Evolutionary conservation across 176 grass and related monocot genomes (phyloP), one percentile per base, ranked within the genome.

Genomic region (Leersia perrieri): DNA sequence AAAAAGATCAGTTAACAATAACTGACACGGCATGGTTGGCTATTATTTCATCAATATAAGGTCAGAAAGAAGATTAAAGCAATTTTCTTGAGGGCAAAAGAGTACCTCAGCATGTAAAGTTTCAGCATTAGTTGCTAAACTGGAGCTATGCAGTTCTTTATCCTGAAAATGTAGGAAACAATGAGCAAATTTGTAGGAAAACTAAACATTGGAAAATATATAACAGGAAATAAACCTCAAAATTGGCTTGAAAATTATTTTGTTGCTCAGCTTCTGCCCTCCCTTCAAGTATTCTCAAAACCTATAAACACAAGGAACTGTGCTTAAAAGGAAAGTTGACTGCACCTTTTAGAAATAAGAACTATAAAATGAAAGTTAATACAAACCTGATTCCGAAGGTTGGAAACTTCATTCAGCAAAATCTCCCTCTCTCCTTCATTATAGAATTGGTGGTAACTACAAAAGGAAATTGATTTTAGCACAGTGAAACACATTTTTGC

Each of bases 341-440:
- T 47, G 81, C 11, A 81, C 51, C 28, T 53, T 61, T 12, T 82
- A 66, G 28, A 84, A 79, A 63, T 67, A 72, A 66, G 28, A 84
- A 79, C 70, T 67, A 72, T 20, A 72, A 77, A 72, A 45, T 61
- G 39, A 67, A 72, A 55, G 38, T 61, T 34, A 28, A 62, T 18
- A 75, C 20, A 74, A 11, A 95, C 96, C 86, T 99, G 89, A 70
- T 95, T 90, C 66, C 92, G 86, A 78, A 95, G 82, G 22, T 91
- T 83, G 61, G 87, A 88, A 62, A 99, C 69, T 92, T 99, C 92
- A 77, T 87, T 91, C 77, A 87, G 75, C 51, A 99, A 11, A 93
- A 91, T 42, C 57, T 95, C 88, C 72, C 90, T 90, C 82, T 95
- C 96, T 44, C 96, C 92, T 87, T 92, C 95, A 61, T 88, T 63